A percentile compares a stretch with the other conserved stretches of the same genome.
phyloP scores from a whole-genome alignment of 768 basidiomycete species.

The Tulasnella sp. region DNA sequence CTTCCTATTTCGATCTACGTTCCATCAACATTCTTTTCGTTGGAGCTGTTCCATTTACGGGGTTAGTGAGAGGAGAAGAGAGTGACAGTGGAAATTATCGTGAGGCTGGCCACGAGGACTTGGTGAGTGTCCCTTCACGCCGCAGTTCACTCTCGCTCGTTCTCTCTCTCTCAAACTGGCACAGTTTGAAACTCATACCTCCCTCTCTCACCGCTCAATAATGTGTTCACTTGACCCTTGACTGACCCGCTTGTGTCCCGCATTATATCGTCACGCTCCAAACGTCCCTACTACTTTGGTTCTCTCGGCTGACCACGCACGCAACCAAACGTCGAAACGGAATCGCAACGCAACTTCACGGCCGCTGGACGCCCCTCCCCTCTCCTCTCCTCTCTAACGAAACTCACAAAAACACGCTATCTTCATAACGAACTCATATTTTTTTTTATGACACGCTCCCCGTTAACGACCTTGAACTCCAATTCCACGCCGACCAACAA shows the following conservation, averaged over 20 bases:
- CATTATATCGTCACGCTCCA: not conserved
- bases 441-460: not conserved
- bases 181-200: not conserved
- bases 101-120: conserved; percentile 11
- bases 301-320: not conserved
- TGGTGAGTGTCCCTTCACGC: not conserved
- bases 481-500: not conserved
- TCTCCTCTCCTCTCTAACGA: not conserved
- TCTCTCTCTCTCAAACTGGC: not conserved
- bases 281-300: no score
- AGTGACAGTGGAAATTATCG: not conserved
- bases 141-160: not conserved
- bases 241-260: no score
- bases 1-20: not conserved
- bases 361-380: not conserved
- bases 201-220: not conserved
- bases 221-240: not conserved
- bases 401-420: not conserved
- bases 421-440: no score
- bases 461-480: not conserved
- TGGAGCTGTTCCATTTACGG: not conserved
- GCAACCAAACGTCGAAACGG: not conserved
- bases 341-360: not conserved
- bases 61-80: not conserved
- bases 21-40: not conserved